A percentile compares a stretch with the other conserved stretches of the same genome.
Evolutionary conservation across 106 monocot genomes (phyloP).

Genomic region (Dactylorhiza incarnata): DNA sequence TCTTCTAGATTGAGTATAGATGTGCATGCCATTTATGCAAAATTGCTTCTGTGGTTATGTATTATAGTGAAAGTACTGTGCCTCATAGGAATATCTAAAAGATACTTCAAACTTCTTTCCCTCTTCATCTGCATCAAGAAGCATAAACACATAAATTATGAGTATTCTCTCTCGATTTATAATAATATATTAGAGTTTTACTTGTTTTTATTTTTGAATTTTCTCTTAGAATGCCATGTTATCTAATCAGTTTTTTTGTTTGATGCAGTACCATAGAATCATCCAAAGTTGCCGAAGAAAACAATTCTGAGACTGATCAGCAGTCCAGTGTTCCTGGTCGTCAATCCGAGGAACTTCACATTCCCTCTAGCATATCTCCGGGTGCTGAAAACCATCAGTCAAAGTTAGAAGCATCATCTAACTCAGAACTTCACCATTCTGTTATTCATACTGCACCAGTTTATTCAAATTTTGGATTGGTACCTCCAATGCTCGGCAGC

Average conservation of each 20-base stretch:
- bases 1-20: too few relatives aligned
- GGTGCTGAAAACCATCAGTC: slow-evolving; percentile 32
- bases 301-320: neutral
- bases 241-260: neutral
- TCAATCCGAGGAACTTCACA: slow-evolving; percentile 19
- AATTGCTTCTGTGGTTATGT: too few relatives aligned
- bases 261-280: slow-evolving; percentile 4
- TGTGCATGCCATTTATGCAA: too few relatives aligned
- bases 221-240: neutral
- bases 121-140: neutral
- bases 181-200: neutral
- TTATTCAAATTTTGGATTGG: slow-evolving; percentile 47
- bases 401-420: slow-evolving; percentile 21
- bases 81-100: too few relatives aligned
- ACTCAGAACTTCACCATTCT: slow-evolving; percentile 25
- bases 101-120: too few relatives aligned
- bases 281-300: slow-evolving; percentile 17
- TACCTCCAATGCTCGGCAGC: slow-evolving; percentile 49
- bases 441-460: slow-evolving; percentile 40
- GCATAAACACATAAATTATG: neutral
- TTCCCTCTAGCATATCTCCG: slow-evolving; percentile 15
- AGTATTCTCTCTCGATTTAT: neutral
- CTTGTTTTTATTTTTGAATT: neutral
- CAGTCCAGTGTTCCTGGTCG: slow-evolving; percentile 24
- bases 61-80: too few relatives aligned